Conservation (phyloP, 345 rosid genomes). For the Boechera divaricarpa region DNA sequence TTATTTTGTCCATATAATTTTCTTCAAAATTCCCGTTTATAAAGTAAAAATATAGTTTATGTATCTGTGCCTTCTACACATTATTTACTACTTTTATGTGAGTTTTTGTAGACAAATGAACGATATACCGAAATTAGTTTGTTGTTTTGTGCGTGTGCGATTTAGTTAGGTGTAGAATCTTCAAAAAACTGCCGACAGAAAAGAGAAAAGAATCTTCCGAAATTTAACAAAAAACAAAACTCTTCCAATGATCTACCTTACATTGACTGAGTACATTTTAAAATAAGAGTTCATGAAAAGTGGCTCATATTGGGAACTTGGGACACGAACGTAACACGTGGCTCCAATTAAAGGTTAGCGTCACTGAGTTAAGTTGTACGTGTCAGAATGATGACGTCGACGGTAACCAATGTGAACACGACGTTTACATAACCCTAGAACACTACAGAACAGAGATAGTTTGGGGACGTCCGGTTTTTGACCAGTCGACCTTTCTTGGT, state of each 20-base stretch:
- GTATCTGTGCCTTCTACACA: not conserved
- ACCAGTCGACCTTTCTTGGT: not conserved
- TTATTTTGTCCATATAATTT: too few relatives aligned
- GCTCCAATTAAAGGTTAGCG: not conserved
- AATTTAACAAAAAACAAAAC: not conserved
- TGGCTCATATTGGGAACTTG: not conserved
- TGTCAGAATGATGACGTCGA: conserved; percentile 43
- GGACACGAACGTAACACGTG: conserved; percentile 38
- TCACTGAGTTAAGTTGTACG: conserved; percentile 28
- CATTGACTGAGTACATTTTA: not conserved
- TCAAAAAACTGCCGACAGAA: not conserved
- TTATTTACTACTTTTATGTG: too few relatives aligned
- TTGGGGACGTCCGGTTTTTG: conserved; percentile 34
- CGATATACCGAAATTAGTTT: not conserved
- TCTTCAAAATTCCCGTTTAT: not conserved
- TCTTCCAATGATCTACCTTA: not conserved
- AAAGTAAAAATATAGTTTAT: too few relatives aligned
- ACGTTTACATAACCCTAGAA: not conserved
- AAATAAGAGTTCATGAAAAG: conserved; percentile 5
- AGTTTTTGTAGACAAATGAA: not conserved
- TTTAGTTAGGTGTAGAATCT: not conserved
- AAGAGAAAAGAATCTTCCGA: not conserved
- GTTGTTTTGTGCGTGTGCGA: not conserved
- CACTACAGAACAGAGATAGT: conserved; percentile 15
- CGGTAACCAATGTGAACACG: conserved; percentile 11